phyloP scores from a whole-genome alignment of 345 rosid genomes.

The Pistacia integerrima region DNA sequence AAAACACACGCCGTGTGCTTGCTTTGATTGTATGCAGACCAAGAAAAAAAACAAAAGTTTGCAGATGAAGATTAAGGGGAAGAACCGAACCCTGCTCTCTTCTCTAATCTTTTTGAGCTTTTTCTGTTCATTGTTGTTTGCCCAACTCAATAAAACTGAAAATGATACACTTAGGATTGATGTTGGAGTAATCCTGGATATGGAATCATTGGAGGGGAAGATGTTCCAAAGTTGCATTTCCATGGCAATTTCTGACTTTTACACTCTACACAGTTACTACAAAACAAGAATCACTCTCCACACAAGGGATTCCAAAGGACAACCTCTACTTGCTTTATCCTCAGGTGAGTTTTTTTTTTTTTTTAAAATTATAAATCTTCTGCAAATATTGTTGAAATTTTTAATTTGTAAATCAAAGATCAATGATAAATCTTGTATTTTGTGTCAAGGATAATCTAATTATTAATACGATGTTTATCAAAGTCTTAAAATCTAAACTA shows the following conservation, averaged over 20 bases:
- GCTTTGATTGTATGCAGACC: too few species aligned
- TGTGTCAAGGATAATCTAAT: too few species aligned
- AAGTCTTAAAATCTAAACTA: too few species aligned
- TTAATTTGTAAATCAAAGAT: too few species aligned
- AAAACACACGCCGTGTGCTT: too few species aligned
- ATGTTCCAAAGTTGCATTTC: not conserved
- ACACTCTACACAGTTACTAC: not conserved
- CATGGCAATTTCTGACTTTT: not conserved
- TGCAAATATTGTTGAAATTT: too few species aligned
- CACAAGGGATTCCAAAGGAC: not conserved
- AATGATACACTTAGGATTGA: not conserved
- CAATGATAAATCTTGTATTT: too few species aligned
- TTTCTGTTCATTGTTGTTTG: not conserved
- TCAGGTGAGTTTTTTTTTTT: not conserved
- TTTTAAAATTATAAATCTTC: too few species aligned
- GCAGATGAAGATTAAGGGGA: not conserved
- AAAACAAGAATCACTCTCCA: not conserved
- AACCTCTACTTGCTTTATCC: not conserved
- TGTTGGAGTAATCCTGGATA: not conserved
- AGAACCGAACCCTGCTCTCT: not conserved
- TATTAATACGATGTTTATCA: too few species aligned
- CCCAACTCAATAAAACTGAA: not conserved
- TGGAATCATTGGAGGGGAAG: not conserved
- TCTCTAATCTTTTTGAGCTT: not conserved
- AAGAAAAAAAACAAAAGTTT: too few species aligned